These are phyloP conservation scores for Glaciozyma antarctica DNA, from an alignment of 768 basidiomycete species.

Conservation along the genomic window DNA sequence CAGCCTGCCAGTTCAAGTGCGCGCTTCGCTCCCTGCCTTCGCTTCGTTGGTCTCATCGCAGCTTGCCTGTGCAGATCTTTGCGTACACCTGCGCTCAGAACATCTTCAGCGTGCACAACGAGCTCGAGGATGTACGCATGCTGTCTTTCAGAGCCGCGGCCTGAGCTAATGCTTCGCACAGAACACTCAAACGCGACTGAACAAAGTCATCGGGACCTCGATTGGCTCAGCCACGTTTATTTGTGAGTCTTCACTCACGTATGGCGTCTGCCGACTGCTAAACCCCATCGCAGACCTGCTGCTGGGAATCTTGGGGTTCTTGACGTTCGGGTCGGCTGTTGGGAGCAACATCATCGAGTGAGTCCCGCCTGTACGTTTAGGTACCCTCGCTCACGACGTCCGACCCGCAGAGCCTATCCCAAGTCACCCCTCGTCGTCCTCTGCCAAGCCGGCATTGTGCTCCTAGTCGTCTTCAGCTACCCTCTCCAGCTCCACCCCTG, in stretches of 20 bases:
- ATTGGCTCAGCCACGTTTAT: conserved; percentile 74
- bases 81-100: conserved; percentile 72
- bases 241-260: conserved; percentile 39
- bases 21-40: background rate
- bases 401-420: conserved; percentile 32
- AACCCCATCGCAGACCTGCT: conserved; percentile 50
- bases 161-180: background rate
- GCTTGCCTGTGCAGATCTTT: conserved; percentile 51
- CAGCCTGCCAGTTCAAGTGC: conserved; percentile 67
- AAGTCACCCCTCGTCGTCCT: conserved; percentile 85
- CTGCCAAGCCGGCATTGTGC: conserved; percentile 84
- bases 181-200: conserved; percentile 75
- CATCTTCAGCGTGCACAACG: conserved; percentile 13
- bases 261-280: background rate
- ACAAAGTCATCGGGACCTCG: conserved; percentile 72
- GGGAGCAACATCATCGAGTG: conserved; percentile 93
- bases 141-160: too few species aligned
- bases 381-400: background rate
- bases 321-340: conserved; percentile 49
- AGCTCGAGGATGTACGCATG: conserved; percentile 6
- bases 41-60: too few species aligned
- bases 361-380: conserved; percentile 51
- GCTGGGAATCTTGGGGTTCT: conserved; percentile 47
- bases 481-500: conserved; percentile 92
- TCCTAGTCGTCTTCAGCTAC: conserved; percentile 72